Conservation (phyloP, 2,329 filamentous ascomycete genomes). For the Scedosporium aurantiacum region DNA sequence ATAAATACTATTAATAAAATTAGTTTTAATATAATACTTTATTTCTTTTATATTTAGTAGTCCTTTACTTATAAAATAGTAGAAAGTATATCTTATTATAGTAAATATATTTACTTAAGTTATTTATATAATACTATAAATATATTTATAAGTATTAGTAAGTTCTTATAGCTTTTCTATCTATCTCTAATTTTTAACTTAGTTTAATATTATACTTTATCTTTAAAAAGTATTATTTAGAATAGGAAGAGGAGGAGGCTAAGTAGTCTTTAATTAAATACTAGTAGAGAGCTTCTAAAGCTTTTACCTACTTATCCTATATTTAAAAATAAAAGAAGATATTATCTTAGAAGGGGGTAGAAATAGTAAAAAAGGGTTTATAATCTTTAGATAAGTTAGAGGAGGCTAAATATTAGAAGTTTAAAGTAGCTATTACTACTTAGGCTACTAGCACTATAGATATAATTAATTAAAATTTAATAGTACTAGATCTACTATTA, state of each 20-base stretch:
- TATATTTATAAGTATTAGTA: not conserved
- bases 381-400: not conserved
- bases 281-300: too few relatives aligned
- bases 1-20: not conserved
- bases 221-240: not conserved
- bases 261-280: too few relatives aligned
- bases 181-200: not conserved
- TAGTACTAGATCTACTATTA: too few relatives aligned
- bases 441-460: too few relatives aligned
- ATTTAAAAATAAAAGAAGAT: too few relatives aligned
- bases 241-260: too few relatives aligned
- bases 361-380: too few relatives aligned
- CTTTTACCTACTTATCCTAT: too few relatives aligned
- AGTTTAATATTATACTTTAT: not conserved
- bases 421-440: not conserved
- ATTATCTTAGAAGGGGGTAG: too few relatives aligned
- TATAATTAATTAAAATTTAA: too few relatives aligned
- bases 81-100: not conserved
- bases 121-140: not conserved
- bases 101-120: not conserved
- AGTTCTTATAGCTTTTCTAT: not conserved
- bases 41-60: not conserved
- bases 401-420: not conserved
- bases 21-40: not conserved
- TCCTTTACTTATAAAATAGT: not conserved